Evolutionary conservation across 768 basidiomycete species (phyloP), one percentile per base, ranked within the genome.

Genomic region (Collybia nuda): DNA sequence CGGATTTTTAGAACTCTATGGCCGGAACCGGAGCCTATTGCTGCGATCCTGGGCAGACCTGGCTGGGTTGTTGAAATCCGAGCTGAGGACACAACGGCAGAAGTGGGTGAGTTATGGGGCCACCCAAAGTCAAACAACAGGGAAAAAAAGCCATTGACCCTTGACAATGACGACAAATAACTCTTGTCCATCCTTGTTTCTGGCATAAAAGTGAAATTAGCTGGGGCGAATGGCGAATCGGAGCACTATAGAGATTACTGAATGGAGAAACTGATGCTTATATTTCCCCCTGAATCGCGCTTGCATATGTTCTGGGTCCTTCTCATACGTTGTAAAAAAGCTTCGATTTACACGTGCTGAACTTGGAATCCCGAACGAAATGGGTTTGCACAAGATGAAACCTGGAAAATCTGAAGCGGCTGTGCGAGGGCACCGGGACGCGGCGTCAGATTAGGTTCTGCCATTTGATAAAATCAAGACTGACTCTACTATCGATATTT

Each of bases 371-470:
- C 44, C 44, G 37, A 40, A 50, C 17, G 18, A 36, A 54, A 38
- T 43, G 53, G 44, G 15, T 29, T 43, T 54, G 14, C 43, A 44
- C 19, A 23, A 35, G 23, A 26, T 22, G 14, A 38, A 18, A 22
- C 12, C 37, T 35, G 14, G 18, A 29, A 24, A 21, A 44, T 32
- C 32, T 14, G 7, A 15, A 29, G 37, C 12, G 1, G 28, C 15
- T 18, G 6, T 35, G 42, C 58, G 52, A 54, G 48, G 52, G 50
- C 37, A 54, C 38, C 55, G 55, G 47, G 24, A 35, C 22, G 38
- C 24, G 23, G 12, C 47, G 36, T 32, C 44, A 47, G 29, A 15
- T 46, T 21, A 40, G 21, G 40, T 52, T 32, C 32, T 32, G 32
- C 32, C 32, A 32, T 32, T 32, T 32, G 32, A 32, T 32, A 32